A percentile compares a stretch with the other conserved stretches of the same genome.
Conservation (phyloP, 1,139 yeast species). For the Pneumocystis carinii region DNA sequence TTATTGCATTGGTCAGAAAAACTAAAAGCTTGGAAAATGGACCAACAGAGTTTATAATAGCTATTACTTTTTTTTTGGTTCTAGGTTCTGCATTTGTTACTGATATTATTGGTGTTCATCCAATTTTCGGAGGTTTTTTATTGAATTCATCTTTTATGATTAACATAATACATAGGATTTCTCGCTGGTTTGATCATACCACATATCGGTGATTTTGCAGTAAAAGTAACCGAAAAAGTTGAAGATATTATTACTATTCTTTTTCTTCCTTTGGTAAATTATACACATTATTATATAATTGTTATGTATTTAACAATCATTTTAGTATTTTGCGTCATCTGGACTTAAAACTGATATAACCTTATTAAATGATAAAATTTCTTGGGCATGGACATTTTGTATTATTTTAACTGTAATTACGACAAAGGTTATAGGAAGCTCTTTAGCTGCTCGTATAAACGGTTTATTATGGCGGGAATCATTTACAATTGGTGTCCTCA, state of each 20-base stretch:
- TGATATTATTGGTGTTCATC: slow-evolving; percentile 66
- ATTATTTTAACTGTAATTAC: slow-evolving; percentile 49
- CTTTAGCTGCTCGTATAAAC: slow-evolving; percentile 43
- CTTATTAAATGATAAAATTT: slow-evolving; percentile 43
- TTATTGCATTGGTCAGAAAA: slow-evolving; percentile 33
- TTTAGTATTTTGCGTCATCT: slow-evolving; percentile 54
- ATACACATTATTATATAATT: neutral
- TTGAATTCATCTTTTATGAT: neutral
- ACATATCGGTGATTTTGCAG: slow-evolving; percentile 56
- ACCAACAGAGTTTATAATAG: slow-evolving; percentile 50
- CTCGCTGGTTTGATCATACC: slow-evolving; percentile 67
- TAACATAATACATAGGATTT: slow-evolving; percentile 23
- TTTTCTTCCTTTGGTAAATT: slow-evolving; percentile 40
- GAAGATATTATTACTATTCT: slow-evolving; percentile 61
- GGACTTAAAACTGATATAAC: slow-evolving; percentile 60
- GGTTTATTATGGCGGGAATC: slow-evolving; percentile 60
- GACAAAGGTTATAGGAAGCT: slow-evolving; percentile 54
- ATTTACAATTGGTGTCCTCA: slow-evolving; percentile 58
- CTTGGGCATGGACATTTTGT: slow-evolving; percentile 65
- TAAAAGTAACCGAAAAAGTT: slow-evolving; percentile 52
- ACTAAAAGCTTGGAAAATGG: slow-evolving; percentile 41
- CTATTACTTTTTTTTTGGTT: slow-evolving; percentile 40
- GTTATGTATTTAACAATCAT: neutral
- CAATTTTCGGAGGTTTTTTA: slow-evolving; percentile 53
- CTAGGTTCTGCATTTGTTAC: slow-evolving; percentile 61